Percentiles rank a stretch among this genome's conserved stretches.
These are phyloP conservation scores for Penicillium sp. DNA, from an alignment of 2,329 filamentous ascomycete species.

Conservation along the genomic window DNA sequence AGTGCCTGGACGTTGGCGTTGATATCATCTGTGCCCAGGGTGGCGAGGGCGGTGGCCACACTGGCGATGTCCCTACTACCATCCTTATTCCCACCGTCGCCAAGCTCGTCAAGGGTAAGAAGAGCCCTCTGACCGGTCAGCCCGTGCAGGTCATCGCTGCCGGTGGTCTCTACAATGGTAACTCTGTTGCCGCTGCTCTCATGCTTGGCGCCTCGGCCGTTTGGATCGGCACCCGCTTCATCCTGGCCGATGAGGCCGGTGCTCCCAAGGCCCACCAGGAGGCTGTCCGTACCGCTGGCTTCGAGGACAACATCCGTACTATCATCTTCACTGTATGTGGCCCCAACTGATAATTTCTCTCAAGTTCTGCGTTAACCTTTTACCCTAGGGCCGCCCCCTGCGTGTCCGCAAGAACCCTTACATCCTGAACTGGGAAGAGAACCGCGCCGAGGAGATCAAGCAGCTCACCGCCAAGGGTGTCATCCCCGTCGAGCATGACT, in stretches of 20 bases:
- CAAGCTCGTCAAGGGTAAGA: conserved; percentile 77
- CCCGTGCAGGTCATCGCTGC: conserved; percentile 92
- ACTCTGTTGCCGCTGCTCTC: conserved; percentile 83
- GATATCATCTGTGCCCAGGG: conserved; percentile 99
- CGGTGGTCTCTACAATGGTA: conserved; percentile 91
- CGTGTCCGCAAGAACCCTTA: conserved; percentile 93
- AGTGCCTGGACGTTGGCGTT: conserved; percentile 87
- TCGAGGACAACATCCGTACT: conserved; percentile 94
- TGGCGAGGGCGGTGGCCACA: conserved; percentile 96
- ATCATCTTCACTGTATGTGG: conserved; percentile 83
- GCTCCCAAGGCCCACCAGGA: conserved; percentile 94
- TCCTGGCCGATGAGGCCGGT: conserved; percentile 91
- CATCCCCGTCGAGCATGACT: conserved; percentile 91
- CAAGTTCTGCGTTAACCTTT: conserved; percentile 12
- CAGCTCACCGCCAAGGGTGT: conserved; percentile 85
- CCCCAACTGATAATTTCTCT: background rate
- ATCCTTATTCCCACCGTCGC: conserved; percentile 92
- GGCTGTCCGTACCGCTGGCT: conserved; percentile 85
- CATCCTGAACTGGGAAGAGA: conserved; percentile 94
- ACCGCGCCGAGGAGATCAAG: conserved; percentile 88
- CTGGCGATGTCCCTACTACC: conserved; percentile 88
- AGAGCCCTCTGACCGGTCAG: conserved; percentile 81
- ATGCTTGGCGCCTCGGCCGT: conserved; percentile 92
- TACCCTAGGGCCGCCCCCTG: conserved; percentile 73
- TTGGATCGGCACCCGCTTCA: conserved; percentile 96